Evolutionary conservation across 176 grass and related monocot genomes (phyloP).

Genomic region (Juncus inflexus): DNA sequence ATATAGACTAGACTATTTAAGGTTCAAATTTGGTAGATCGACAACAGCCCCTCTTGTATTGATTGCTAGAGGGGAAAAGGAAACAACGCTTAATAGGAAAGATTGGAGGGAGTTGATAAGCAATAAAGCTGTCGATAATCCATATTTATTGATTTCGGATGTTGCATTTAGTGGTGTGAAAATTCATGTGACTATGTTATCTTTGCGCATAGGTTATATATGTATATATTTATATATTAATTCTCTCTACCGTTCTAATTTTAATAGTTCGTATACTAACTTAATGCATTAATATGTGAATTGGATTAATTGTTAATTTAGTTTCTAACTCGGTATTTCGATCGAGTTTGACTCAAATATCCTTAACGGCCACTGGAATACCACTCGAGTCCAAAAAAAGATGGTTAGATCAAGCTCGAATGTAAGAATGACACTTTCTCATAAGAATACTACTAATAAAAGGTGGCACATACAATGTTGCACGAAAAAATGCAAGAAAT

Average conservation of each 20-base stretch:
- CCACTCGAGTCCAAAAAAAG: no score
- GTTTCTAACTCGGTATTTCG: neutral
- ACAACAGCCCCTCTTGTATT: neutral
- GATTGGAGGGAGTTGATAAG: conserved; percentile 1
- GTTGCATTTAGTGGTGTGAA: neutral
- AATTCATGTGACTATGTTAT: no score
- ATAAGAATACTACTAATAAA: neutral
- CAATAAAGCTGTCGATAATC: conserved; percentile 1
- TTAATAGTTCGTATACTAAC: no score
- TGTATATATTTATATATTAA: no score
- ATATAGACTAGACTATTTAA: no score
- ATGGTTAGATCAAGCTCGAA: no score
- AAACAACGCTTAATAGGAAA: conserved; percentile 11
- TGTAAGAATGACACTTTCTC: neutral
- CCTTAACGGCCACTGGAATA: no score
- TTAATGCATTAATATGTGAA: neutral
- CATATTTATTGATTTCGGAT: neutral
- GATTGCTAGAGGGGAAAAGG: neutral
- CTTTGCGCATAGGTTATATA: no score
- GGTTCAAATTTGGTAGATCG: neutral
- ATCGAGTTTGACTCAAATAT: no score
- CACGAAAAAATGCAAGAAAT: neutral
- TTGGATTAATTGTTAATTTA: neutral
- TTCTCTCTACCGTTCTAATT: no score
- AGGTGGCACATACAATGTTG: neutral